Base-by-base conservation (phyloP, 768 basidiomycete genomes). In the Mrakia hoshinonis region DNA sequence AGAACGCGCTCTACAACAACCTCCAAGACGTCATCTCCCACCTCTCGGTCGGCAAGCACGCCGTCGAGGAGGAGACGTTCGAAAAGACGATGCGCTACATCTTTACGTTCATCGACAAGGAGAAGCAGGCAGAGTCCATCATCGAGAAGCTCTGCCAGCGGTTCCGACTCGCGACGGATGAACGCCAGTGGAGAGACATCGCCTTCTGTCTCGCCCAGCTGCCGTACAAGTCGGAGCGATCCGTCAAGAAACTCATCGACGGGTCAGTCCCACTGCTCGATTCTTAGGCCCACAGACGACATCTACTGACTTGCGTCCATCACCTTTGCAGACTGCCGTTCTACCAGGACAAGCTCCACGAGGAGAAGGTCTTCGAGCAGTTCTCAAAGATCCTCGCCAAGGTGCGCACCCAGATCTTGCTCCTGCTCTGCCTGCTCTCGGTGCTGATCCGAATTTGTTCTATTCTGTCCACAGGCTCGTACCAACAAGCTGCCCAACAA, bases 1-100 rank as follows among this genome's bases (percentile, higher is more conserved):
- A 98, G 76, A 99, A 99, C 78, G 96, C 94, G 9, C 94, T 99
- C 70, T 97, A 98, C 79, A 98, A 98, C 80, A 99, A 99, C 79
- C 80, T 99, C 76, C 96, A 94, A 2, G 96, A 99, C 81, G 90
- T 99, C 64, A 98, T 99, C 81, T 92, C 90, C 77, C 94, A 98
- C 78, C 80, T 99, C 31, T 94, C 91, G 1, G 86, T 88, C 15
- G 95, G 96, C 10, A 86, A 87, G 15, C 91, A 94, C 77, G 89
- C 92, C 0, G 91, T 98, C 5, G 90, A 92, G 39, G 96, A 99
- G 78, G 87, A 92, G 34, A 85, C 82, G 4, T 99, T 98, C 84
- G 87, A 95, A 76, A 88, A 86, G 75, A 97, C 91, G 20, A 89
- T 99, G 85, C 86, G 85, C 73, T 97, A 93, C 77, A 97, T 99